These are phyloP conservation scores for Helianthus tuberosus DNA, from an alignment of 129 eudicot genomes.

Conservation along the genomic window DNA sequence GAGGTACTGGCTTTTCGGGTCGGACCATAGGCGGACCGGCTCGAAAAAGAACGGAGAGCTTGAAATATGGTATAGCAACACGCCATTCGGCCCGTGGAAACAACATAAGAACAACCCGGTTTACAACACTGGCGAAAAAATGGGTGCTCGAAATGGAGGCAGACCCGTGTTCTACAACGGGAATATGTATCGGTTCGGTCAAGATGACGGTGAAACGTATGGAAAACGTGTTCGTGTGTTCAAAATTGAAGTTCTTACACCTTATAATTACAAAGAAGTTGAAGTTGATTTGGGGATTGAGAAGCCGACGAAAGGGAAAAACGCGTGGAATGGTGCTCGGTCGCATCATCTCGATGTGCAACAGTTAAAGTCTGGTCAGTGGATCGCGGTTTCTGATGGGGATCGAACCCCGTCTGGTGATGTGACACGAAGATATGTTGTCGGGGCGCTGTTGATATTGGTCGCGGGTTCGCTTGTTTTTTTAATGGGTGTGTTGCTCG, in stretches of 20 bases:
- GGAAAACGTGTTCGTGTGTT: constrained; percentile 59
- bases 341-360: constrained; percentile 58
- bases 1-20: constrained; percentile 82
- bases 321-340: constrained; percentile 37
- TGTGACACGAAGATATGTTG: constrained; percentile 39
- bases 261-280: constrained; percentile 57
- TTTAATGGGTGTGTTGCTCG: constrained; percentile 64
- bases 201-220: constrained; percentile 55
- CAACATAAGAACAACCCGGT: constrained; percentile 79
- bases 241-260: constrained; percentile 58
- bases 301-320: constrained; percentile 58
- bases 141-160: constrained; percentile 85
- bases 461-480: constrained; percentile 45
- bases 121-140: constrained; percentile 46
- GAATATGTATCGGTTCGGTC: constrained; percentile 68
- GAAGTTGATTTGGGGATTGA: constrained; percentile 61
- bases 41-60: constrained; percentile 64
- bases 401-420: constrained; percentile 79
- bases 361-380: constrained; percentile 56
- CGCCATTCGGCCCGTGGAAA: constrained; percentile 88
- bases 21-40: constrained; percentile 59
- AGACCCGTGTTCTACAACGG: constrained; percentile 73
- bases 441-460: constrained; percentile 57
- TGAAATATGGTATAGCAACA: constrained; percentile 76
- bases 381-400: constrained; percentile 85